Evolutionary conservation across 345 rosid genomes (phyloP).

Genomic region (Boechera stricta): DNA sequence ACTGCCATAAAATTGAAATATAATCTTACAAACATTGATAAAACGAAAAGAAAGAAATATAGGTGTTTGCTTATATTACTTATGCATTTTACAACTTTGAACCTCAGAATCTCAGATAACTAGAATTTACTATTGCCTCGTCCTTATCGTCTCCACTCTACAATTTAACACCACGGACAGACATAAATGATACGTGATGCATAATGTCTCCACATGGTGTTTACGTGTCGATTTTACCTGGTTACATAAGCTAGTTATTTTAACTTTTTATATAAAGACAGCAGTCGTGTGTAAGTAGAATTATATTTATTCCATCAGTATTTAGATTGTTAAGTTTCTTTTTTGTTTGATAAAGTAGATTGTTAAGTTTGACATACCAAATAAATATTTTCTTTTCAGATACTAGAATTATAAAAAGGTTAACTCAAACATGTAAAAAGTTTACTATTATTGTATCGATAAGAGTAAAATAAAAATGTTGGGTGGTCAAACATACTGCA

Average conservation of each 20-base stretch:
- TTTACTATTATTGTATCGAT: background rate
- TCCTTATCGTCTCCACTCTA: slow-evolving; percentile 16
- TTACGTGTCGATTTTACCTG: background rate
- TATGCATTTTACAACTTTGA: background rate
- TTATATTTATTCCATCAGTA: background rate
- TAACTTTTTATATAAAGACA: background rate
- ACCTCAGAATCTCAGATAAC: slow-evolving; percentile 5
- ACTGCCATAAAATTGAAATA: background rate
- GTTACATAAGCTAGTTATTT: background rate
- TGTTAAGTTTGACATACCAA: background rate
- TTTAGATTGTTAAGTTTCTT: background rate
- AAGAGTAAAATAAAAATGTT: background rate
- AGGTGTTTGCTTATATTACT: slow-evolving; percentile 1
- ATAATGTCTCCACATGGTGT: background rate
- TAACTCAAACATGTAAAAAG: background rate
- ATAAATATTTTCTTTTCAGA: background rate
- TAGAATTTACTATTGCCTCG: background rate
- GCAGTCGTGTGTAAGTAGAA: background rate
- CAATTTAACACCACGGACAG: slow-evolving; percentile 4
- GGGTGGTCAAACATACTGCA: background rate
- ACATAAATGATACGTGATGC: slow-evolving; percentile 2
- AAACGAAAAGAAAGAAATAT: background rate
- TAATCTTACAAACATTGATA: background rate
- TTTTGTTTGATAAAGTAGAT: too few species aligned
- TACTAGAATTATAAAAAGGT: background rate